Conservation (phyloP, 1,284 basidiomycete species). For the Inonotus hispidus region DNA sequence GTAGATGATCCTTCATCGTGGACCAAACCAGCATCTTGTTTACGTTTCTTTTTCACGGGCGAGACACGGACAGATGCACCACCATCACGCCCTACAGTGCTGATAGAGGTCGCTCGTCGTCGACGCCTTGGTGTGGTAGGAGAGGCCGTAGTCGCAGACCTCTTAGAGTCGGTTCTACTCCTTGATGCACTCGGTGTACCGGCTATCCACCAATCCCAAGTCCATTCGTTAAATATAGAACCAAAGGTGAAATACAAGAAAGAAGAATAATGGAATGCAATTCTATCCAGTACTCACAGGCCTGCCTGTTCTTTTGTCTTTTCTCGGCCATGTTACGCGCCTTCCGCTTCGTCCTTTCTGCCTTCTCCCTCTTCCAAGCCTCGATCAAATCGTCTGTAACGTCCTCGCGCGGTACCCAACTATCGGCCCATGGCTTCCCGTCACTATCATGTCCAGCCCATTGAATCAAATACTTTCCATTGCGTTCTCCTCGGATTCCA, state of each 20-base stretch:
- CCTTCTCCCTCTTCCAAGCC: constrained; percentile 18
- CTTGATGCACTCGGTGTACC: neutral
- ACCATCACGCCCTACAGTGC: neutral
- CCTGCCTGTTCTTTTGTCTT: neutral
- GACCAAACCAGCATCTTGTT: neutral
- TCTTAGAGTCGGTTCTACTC: neutral
- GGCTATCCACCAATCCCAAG: neutral
- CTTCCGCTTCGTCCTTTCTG: constrained; percentile 1
- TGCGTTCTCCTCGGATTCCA: constrained; percentile 8
- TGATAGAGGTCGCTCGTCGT: neutral
- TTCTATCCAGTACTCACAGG: neutral
- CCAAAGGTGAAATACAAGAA: neutral
- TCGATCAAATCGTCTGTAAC: constrained; percentile 18
- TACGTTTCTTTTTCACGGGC: neutral
- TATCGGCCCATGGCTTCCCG: constrained; percentile 18
- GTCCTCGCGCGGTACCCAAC: constrained; percentile 17
- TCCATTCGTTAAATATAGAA: neutral
- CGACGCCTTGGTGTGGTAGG: neutral
- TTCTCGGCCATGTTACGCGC: neutral
- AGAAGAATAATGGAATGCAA: too few species aligned
- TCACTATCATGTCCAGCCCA: constrained; percentile 15
- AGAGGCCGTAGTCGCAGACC: neutral
- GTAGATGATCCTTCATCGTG: neutral
- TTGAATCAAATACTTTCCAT: constrained; percentile 5
- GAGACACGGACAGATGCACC: neutral